Conservation (phyloP, 2,329 filamentous ascomycete species). For the Colletotrichum spaethianum region DNA sequence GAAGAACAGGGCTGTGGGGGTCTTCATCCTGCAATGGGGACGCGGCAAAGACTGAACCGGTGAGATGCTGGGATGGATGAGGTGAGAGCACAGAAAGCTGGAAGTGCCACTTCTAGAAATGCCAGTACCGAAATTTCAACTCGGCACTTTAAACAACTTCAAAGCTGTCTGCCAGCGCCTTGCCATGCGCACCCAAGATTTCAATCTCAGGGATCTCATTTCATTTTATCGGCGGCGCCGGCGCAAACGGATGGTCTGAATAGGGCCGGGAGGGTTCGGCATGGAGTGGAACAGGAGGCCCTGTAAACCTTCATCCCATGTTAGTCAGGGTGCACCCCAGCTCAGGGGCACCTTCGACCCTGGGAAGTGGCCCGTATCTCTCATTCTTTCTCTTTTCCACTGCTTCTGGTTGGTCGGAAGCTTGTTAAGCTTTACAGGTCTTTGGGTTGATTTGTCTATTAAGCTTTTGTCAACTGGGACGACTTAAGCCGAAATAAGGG, state of each 20-base stretch:
- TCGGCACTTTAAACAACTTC: not conserved
- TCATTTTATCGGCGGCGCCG: constrained; percentile 2
- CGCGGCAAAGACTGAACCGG: not conserved
- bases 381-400: not conserved
- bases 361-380: not conserved
- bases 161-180: too few relatives aligned
- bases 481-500: not conserved
- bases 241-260: constrained; percentile 1
- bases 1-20: not conserved
- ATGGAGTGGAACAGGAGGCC: not conserved
- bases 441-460: not conserved
- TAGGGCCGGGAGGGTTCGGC: constrained; percentile 12
- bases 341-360: not conserved
- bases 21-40: constrained; percentile 11
- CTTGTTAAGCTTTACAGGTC: too few relatives aligned
- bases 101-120: not conserved
- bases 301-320: constrained; percentile 28
- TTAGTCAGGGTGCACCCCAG: constrained; percentile 22
- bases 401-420: not conserved
- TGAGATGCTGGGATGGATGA: not conserved
- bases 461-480: not conserved
- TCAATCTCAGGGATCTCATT: not conserved
- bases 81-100: too few relatives aligned
- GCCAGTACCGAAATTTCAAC: too few relatives aligned
- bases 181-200: not conserved